phyloP scores from a whole-genome alignment of 345 rosid species.

The Gossypium raimondii region DNA sequence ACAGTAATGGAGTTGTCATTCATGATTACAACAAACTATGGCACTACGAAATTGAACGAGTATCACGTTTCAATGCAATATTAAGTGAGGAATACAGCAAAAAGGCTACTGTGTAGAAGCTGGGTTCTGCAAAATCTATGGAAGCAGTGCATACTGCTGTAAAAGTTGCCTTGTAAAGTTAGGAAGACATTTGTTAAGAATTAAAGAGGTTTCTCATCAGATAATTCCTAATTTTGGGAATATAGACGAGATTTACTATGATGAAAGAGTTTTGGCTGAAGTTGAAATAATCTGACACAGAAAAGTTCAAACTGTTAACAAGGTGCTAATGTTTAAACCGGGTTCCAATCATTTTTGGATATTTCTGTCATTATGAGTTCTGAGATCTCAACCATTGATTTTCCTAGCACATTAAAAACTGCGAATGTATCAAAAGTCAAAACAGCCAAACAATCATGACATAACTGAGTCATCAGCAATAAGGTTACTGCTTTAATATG shows the following conservation, averaged over 20 bases:
- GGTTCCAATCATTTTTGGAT: not conserved
- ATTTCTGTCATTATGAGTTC: not conserved
- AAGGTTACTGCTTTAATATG: no score
- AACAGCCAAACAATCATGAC: no score
- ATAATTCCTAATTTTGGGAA: not conserved
- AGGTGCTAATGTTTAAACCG: not conserved
- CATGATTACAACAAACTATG: not conserved
- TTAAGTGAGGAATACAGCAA: not conserved
- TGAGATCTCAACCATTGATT: not conserved
- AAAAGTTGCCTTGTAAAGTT: not conserved
- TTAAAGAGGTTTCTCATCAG: not conserved
- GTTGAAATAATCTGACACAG: not conserved
- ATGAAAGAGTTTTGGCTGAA: not conserved
- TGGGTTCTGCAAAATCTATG: not conserved
- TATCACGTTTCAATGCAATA: not conserved
- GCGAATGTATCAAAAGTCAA: not conserved
- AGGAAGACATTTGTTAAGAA: not conserved
- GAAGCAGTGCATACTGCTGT: not conserved
- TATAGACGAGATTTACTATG: not conserved
- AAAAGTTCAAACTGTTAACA: not conserved
- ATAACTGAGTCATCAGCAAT: no score
- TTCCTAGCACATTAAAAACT: not conserved
- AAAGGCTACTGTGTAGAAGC: not conserved
- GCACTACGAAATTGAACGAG: not conserved
- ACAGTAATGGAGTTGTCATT: not conserved